Evolutionary conservation across 352 stramenopile species (phyloP), one percentile per base, ranked within the genome.

Genomic region (Phytopythium mirpurense): DNA sequence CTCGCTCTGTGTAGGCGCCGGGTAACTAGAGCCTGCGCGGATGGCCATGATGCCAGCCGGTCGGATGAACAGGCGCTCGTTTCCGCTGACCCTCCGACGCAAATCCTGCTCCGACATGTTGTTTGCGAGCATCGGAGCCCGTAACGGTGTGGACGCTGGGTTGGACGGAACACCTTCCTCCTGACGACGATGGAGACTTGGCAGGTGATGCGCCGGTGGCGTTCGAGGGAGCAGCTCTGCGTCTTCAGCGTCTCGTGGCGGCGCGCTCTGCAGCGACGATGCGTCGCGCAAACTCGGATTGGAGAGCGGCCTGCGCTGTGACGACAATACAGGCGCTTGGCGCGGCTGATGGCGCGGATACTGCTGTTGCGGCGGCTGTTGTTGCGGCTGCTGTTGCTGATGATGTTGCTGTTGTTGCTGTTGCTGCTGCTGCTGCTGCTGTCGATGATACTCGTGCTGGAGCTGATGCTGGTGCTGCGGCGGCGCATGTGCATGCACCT

Each of bases 401-500:
- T 5, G 29, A 32, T 32, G 29, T 9, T 5, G 29, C 16, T 7
- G 32, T 27, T 47, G 41, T 45, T 43, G 40, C 36, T 47, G 19
- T 43, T 59, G 55, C 10, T 46, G 36, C 6, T 23, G 36, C 16
- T 16, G 36, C 6, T 4, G 1, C 11, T 23, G 18, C 37, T 43
- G 37, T n/a, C 15, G 32, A 23, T 50, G 40, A 45, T 41, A 35
- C 38, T 45, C n/a, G 36, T 59, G 55, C 18, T 46, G 27, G 19
- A 36, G n/a, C n/a, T n/a, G n/a, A n/a, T n/a, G 44, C 23, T 60
- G 55, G 7, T 46, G 23, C 18, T 48, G 40, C 23, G 49, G 40
- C 18, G 47, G 37, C 19, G 68, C 56, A 10, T 43, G 37, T 6
- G 37, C 7, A 9, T 43, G 31, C 65, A 59, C 35, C 62, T 47